Evolutionary conservation across 2,329 filamentous ascomycete genomes (phyloP), one percentile per base, ranked within the genome.

Genomic region (Emmonsia crescens): DNA sequence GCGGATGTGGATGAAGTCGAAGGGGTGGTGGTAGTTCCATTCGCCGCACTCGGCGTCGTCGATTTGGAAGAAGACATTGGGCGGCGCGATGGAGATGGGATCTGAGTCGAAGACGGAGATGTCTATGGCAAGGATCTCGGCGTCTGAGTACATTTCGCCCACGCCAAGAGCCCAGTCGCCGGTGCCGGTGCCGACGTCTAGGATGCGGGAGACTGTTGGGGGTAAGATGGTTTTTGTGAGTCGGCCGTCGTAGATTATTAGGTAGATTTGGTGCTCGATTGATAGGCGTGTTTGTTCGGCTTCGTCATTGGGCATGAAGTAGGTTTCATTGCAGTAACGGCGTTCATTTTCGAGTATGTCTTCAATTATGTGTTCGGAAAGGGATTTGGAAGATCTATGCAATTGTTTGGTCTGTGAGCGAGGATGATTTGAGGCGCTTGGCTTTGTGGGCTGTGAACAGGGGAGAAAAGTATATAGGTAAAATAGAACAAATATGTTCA

Each of bases 241-340:
- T 40, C 71, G 64, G 48, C 72, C 67, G 56, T 76, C 66, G 38
- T 76, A 66, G 48, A 77, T 59, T 27, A 72, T 79, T 5, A 85
- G 73, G 67, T 84, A 87, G 55, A 87, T 81, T 68, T 87, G 84
- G 65, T 88, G 84, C 46, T 83, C 76, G 59, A 88, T 77, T 62
- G 82, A 80, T 58, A 86, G 72, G 49, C 85, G 82, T 54, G 83
- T 83, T 71, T 87, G 84, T 68, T 88, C 85, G 54, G 79, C 74
- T 54, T 86, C 82, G 67, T 88, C 85, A 70, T 86, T 87, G 16
- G 85, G 85, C 79, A 87, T 85, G 70, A 79, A 84, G 68, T 87
- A 88, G 40, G 79, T 78, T 40, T 81, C 77, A 68, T 85, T 85
- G 69, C 85, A 86, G 65, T 86, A 82, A 31, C 74, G 79, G 27